Evolutionary conservation across 192 early-diverging fungal species (phyloP).

Genomic region (Coemansia sp.): DNA sequence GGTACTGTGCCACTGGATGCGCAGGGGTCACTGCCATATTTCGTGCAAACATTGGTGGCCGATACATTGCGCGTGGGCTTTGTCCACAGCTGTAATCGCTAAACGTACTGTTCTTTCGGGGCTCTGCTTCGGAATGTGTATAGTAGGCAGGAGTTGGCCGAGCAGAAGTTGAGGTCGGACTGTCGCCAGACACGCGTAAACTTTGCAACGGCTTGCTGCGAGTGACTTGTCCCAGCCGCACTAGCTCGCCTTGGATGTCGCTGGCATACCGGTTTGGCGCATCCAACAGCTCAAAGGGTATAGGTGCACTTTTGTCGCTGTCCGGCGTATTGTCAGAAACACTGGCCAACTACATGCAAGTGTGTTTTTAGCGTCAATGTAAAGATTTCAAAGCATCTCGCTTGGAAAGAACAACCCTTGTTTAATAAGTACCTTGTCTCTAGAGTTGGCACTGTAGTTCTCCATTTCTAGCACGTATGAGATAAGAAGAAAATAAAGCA

Average conservation of each 20-base stretch:
- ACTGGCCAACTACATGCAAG: background rate
- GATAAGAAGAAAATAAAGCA: background rate
- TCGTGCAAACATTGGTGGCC: background rate
- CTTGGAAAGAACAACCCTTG: background rate
- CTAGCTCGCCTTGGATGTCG: slow-evolving; percentile 29
- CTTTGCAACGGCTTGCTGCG: background rate
- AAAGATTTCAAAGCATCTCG: too few relatives aligned
- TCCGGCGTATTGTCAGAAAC: background rate
- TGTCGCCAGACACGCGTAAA: background rate
- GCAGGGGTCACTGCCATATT: background rate
- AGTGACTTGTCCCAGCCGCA: slow-evolving; percentile 6
- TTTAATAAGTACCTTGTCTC: background rate
- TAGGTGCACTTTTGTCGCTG: background rate
- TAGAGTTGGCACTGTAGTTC: background rate
- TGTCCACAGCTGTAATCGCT: background rate
- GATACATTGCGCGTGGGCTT: background rate
- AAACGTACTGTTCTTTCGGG: background rate
- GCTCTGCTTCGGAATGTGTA: background rate
- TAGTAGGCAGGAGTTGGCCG: background rate
- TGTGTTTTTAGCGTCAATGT: background rate
- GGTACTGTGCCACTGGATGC: background rate
- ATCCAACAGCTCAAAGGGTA: slow-evolving; percentile 5
- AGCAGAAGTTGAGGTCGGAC: background rate
- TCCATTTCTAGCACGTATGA: slow-evolving; percentile 1
- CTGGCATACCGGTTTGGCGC: slow-evolving; percentile 19